Percentiles rank a stretch among this genome's conserved stretches.
Evolutionary conservation across 108 stramenopile genomes (phyloP).

Genomic region (Nitzschia inconspicua): DNA sequence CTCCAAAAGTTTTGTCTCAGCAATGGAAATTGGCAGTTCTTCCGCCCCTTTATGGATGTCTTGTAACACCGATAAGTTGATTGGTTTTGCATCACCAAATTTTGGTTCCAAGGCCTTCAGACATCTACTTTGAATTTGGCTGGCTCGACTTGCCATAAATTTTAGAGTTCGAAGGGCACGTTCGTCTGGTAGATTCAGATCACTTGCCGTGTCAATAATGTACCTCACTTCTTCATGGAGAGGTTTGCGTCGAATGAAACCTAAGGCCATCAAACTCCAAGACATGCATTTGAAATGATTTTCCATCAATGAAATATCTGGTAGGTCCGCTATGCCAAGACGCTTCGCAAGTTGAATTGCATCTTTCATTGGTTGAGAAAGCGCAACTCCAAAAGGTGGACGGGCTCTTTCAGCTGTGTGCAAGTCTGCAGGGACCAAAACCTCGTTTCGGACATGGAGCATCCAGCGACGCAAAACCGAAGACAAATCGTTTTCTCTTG

Average conservation of each 20-base stretch:
- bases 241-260: constrained; percentile 47
- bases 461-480: constrained; percentile 53
- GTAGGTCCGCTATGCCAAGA: constrained; percentile 48
- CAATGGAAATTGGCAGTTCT: constrained; percentile 50
- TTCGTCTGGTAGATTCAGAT: constrained; percentile 58
- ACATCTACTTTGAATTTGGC: constrained; percentile 53
- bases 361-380: constrained; percentile 41
- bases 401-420: constrained; percentile 42
- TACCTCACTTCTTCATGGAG: constrained; percentile 40
- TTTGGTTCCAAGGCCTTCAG: constrained; percentile 52
- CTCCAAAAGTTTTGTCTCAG: constrained; percentile 40
- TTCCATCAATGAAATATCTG: constrained; percentile 45
- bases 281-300: constrained; percentile 59
- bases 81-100: constrained; percentile 41
- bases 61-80: constrained; percentile 36
- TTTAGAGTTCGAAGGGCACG: constrained; percentile 62
- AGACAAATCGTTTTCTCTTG: constrained; percentile 39
- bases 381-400: constrained; percentile 32
- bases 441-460: constrained; percentile 41
- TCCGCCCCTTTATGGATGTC: constrained; percentile 34
- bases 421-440: constrained; percentile 43
- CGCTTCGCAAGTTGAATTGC: constrained; percentile 38
- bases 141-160: constrained; percentile 48
- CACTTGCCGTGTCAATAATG: constrained; percentile 37
- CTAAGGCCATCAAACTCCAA: constrained; percentile 56